phyloP scores from a whole-genome alignment of 148 eudicot genomes.

The Diospyros kaki region DNA sequence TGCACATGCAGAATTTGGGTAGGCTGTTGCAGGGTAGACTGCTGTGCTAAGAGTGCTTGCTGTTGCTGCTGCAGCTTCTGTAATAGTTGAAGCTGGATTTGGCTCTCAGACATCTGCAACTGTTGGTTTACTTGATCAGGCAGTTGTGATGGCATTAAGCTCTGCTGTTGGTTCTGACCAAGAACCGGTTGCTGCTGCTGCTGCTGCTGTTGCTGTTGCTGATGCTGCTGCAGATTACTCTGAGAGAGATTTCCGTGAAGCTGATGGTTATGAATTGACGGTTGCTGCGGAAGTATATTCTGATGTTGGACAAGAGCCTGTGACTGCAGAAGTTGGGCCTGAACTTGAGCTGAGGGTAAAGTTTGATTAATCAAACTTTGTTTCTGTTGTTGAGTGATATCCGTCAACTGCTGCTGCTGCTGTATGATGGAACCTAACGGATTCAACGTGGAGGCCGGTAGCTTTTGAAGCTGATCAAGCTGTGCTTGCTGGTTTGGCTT shows the following conservation, averaged over 20 bases:
- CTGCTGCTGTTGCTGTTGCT: constrained; percentile 28
- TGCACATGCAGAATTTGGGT: constrained; percentile 42
- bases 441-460: constrained; percentile 36
- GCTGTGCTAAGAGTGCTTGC: constrained; percentile 56
- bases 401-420: constrained; percentile 55
- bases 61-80: constrained; percentile 78
- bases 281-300: constrained; percentile 47
- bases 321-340: constrained; percentile 43
- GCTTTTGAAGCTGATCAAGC: constrained; percentile 74
- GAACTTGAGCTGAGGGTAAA: constrained; percentile 49
- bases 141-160: constrained; percentile 37
- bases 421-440: constrained; percentile 46
- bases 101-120: constrained; percentile 48
- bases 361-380: constrained; percentile 49
- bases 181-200: constrained; percentile 12
- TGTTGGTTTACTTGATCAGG: constrained; percentile 54
- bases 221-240: constrained; percentile 39
- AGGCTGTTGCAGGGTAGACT: constrained; percentile 46
- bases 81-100: constrained; percentile 61
- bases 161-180: constrained; percentile 52
- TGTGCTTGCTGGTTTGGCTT: constrained; percentile 45
- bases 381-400: constrained; percentile 46
- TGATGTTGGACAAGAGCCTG: constrained; percentile 42
- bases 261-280: constrained; percentile 55
- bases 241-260: constrained; percentile 45